Conservation (phyloP, 257 asterid genomes). For the Sherardia arvensis region DNA sequence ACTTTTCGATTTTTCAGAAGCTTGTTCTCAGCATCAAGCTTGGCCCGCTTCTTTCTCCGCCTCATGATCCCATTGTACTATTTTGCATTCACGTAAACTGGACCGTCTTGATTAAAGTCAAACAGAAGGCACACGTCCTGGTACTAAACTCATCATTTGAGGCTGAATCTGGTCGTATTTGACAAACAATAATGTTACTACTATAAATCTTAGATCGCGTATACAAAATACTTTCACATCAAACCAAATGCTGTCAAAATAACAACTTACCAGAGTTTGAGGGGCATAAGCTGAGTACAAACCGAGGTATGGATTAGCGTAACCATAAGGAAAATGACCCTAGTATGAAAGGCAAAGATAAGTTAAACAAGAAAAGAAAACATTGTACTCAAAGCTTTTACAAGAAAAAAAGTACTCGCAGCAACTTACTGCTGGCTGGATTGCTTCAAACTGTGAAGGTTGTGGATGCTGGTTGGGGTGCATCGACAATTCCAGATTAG, state of each 20-base stretch:
- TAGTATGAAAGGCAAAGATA: slow-evolving; percentile 7
- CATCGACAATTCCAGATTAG: slow-evolving; percentile 38
- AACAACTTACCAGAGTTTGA: slow-evolving; percentile 64
- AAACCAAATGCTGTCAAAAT: slow-evolving; percentile 13
- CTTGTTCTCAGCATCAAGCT: slow-evolving; percentile 93
- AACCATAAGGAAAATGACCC: slow-evolving; percentile 47
- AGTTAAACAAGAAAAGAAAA: slow-evolving; percentile 7
- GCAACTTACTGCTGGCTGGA: slow-evolving; percentile 55
- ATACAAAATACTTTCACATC: too few relatives aligned
- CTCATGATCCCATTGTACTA: slow-evolving; percentile 86
- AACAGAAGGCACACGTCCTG: too few relatives aligned
- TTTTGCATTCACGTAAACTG: too few relatives aligned
- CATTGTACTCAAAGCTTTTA: not conserved
- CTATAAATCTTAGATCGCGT: not conserved
- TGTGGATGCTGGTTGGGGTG: slow-evolving; percentile 11
- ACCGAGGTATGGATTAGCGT: slow-evolving; percentile 59
- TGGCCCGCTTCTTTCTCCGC: slow-evolving; percentile 85
- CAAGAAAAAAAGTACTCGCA: not conserved
- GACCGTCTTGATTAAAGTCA: too few relatives aligned
- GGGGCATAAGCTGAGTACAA: slow-evolving; percentile 62
- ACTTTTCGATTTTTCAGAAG: slow-evolving; percentile 75
- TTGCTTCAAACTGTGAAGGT: slow-evolving; percentile 39
- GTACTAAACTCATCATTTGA: too few relatives aligned
- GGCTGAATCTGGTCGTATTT: slow-evolving; percentile 37
- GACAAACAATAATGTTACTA: not conserved